A percentile compares a stretch with the other conserved stretches of the same genome.
phyloP scores from a whole-genome alignment of 768 basidiomycete species.

The Clitopilus hobsonii region DNA sequence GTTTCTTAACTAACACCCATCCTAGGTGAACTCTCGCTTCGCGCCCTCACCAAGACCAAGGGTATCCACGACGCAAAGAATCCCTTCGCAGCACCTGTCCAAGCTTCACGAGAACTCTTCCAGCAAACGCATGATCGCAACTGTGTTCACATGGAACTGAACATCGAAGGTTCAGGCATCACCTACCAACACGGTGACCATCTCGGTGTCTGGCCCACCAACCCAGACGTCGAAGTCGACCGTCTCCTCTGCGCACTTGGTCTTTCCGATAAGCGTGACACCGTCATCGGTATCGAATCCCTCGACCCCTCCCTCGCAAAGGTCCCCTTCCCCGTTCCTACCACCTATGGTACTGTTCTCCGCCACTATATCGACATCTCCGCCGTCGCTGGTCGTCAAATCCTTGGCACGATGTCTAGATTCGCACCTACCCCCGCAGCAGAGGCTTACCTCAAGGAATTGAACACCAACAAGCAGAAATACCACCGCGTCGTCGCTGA shows the following conservation, averaged over 20 bases:
- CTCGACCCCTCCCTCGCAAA: conserved; percentile 97
- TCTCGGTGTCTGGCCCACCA: conserved; percentile 95
- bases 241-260: conserved; percentile 86
- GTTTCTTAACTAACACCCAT: conserved; percentile 9
- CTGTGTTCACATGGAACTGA: conserved; percentile 92
- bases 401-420: conserved; percentile 81
- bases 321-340: conserved; percentile 98
- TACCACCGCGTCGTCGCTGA: conserved; percentile 72
- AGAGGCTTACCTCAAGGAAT: conserved; percentile 62
- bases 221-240: conserved; percentile 88
- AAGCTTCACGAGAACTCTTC: conserved; percentile 81
- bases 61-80: conserved; percentile 99
- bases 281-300: conserved; percentile 90
- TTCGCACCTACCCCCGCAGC: conserved; percentile 83
- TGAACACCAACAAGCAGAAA: conserved; percentile 85
- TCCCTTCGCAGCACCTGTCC: conserved; percentile 85
- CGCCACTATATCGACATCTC: conserved; percentile 97
- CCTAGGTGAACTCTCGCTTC: conserved; percentile 88
- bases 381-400: conserved; percentile 91
- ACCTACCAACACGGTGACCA: conserved; percentile 99
- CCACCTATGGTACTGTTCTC: conserved; percentile 89
- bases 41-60: conserved; percentile 88
- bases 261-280: conserved; percentile 73
- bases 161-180: conserved; percentile 91
- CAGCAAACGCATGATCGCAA: conserved; percentile 68